These are phyloP conservation scores for Solidago caesia DNA, from an alignment of 129 eudicot genomes.

Conservation along the genomic window DNA sequence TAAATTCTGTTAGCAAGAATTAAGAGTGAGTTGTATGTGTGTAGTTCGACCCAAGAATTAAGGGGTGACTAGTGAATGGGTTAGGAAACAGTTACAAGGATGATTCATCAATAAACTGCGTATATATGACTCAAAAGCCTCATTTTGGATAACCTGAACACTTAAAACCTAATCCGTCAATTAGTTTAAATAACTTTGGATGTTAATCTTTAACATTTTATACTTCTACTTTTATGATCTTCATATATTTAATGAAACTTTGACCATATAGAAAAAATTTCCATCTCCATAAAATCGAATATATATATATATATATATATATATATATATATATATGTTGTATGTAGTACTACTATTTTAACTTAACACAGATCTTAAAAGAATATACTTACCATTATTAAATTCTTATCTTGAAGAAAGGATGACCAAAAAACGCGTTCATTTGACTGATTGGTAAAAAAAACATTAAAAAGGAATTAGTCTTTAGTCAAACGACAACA, in stretches of 20 bases:
- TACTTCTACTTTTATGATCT: neutral
- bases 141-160: too few species aligned
- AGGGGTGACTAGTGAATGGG: too few species aligned
- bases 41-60: too few species aligned
- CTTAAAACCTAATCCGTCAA: too few species aligned
- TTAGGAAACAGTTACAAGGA: too few species aligned
- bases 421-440: conserved; percentile 1
- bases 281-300: neutral
- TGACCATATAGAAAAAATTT: neutral
- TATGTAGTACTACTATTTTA: neutral
- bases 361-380: neutral
- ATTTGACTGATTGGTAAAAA: neutral
- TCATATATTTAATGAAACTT: neutral
- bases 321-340: neutral
- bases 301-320: too few species aligned
- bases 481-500: conserved; percentile 24
- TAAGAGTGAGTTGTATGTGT: too few species aligned
- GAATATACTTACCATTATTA: neutral
- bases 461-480: neutral
- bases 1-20: too few species aligned
- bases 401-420: neutral
- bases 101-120: too few species aligned
- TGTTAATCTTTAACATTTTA: too few species aligned
- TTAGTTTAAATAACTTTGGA: too few species aligned
- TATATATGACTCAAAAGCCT: too few species aligned